These are phyloP conservation scores for Starmerella sp. DNA, from an alignment of 805 yeast genomes.

Conservation along the genomic window DNA sequence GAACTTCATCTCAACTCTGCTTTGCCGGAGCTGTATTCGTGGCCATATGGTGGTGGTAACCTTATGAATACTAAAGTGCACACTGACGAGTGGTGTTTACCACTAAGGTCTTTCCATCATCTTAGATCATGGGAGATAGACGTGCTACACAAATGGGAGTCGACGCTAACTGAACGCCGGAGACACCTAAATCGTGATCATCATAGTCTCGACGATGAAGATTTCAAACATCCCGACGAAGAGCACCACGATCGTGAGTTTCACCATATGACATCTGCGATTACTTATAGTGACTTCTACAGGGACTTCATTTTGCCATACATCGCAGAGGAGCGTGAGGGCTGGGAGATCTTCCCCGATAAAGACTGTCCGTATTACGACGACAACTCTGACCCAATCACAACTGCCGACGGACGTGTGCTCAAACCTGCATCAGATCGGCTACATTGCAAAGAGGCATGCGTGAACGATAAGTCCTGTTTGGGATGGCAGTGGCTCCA, in stretches of 20 bases:
- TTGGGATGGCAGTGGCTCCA: conserved; percentile 18
- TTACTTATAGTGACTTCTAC: conserved; percentile 24
- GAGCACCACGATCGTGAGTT: not conserved
- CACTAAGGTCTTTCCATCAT: conserved; percentile 3
- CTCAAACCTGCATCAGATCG: conserved; percentile 16
- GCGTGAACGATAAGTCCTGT: conserved; percentile 12
- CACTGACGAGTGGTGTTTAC: conserved; percentile 9
- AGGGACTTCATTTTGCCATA: conserved; percentile 25
- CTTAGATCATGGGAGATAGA: conserved; percentile 13
- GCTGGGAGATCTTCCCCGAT: conserved; percentile 4
- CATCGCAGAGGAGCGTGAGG: conserved; percentile 21
- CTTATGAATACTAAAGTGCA: not conserved
- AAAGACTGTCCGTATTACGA: not conserved
- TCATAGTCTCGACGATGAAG: not conserved
- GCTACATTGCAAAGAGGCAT: conserved; percentile 11
- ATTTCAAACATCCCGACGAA: not conserved
- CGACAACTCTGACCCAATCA: not conserved
- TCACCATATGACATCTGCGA: not conserved
- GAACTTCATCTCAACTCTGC: conserved; percentile 11
- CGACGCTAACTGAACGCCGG: not conserved
- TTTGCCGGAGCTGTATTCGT: not conserved
- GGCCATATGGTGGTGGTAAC: not conserved
- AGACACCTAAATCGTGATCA: not conserved
- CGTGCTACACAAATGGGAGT: conserved; percentile 7
- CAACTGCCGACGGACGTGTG: not conserved